Conservation (phyloP, 2,329 filamentous ascomycete species). For the Davidsoniella virescens region DNA sequence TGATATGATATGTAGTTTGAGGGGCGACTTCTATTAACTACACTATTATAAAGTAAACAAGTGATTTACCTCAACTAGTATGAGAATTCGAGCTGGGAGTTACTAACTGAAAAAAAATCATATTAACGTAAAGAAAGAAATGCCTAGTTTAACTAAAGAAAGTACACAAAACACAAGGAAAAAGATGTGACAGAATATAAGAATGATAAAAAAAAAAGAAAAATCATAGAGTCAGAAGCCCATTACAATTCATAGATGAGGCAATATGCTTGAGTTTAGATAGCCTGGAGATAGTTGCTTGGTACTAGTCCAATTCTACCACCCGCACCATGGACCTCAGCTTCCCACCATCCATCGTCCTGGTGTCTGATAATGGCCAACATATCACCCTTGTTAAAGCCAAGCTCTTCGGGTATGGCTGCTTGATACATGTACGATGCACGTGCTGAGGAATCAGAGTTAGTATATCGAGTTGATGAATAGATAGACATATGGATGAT, state of each 20-base stretch:
- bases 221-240: background rate
- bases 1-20: too few relatives aligned
- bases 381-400: slow-evolving; percentile 82
- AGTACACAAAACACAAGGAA: too few relatives aligned
- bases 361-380: slow-evolving; percentile 78
- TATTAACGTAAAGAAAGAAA: too few relatives aligned
- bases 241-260: background rate
- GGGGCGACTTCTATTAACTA: too few relatives aligned
- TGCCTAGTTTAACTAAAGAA: too few relatives aligned
- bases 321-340: slow-evolving; percentile 62
- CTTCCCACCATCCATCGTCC: slow-evolving; percentile 99
- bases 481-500: slow-evolving; percentile 1
- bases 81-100: too few relatives aligned
- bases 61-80: too few relatives aligned
- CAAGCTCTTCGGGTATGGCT: slow-evolving; percentile 86
- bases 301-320: slow-evolving; percentile 46
- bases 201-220: background rate
- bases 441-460: slow-evolving; percentile 42
- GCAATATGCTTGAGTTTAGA: background rate
- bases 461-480: slow-evolving; percentile 4
- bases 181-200: background rate
- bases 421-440: slow-evolving; percentile 90
- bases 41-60: too few relatives aligned
- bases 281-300: slow-evolving; percentile 48
- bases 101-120: too few relatives aligned